A percentile compares a stretch with the other conserved stretches of the same genome.
phyloP scores from a whole-genome alignment of 192 early-diverging fungal species.

The Mortierella claussenii region DNA sequence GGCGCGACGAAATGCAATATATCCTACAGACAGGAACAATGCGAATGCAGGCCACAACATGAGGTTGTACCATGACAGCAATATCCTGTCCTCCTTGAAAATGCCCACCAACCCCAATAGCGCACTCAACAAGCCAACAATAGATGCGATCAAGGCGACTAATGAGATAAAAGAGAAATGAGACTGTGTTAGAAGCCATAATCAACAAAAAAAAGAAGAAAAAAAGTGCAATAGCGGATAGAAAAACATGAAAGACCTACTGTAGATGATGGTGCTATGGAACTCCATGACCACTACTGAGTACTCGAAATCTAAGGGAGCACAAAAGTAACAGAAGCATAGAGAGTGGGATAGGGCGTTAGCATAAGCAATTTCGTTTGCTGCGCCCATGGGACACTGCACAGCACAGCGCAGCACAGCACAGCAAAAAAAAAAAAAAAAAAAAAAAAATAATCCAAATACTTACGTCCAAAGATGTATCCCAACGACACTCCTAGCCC shows the following conservation, averaged over 20 bases:
- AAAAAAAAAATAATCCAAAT: background rate
- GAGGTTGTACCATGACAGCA: slow-evolving; percentile 29
- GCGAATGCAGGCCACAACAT: slow-evolving; percentile 52
- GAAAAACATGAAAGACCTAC: too few relatives aligned
- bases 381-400: too few relatives aligned
- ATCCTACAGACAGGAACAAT: slow-evolving; percentile 46
- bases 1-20: slow-evolving; percentile 48
- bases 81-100: slow-evolving; percentile 36
- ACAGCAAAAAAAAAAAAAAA: background rate
- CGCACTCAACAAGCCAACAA: slow-evolving; percentile 23
- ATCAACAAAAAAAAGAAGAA: background rate
- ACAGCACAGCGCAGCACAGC: background rate
- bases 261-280: slow-evolving; percentile 27
- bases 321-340: background rate
- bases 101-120: slow-evolving; percentile 45
- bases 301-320: slow-evolving; percentile 2
- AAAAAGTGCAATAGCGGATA: too few relatives aligned
- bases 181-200: too few relatives aligned
- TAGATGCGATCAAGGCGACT: slow-evolving; percentile 37
- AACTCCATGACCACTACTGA: slow-evolving; percentile 39
- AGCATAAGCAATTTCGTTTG: too few relatives aligned
- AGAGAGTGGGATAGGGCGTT: too few relatives aligned
- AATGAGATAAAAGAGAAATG: slow-evolving; percentile 2
- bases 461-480: slow-evolving; percentile 17
- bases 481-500: background rate